Conservation (phyloP, 2,329 filamentous ascomycete genomes). For the Pseudocercospora vitis region DNA sequence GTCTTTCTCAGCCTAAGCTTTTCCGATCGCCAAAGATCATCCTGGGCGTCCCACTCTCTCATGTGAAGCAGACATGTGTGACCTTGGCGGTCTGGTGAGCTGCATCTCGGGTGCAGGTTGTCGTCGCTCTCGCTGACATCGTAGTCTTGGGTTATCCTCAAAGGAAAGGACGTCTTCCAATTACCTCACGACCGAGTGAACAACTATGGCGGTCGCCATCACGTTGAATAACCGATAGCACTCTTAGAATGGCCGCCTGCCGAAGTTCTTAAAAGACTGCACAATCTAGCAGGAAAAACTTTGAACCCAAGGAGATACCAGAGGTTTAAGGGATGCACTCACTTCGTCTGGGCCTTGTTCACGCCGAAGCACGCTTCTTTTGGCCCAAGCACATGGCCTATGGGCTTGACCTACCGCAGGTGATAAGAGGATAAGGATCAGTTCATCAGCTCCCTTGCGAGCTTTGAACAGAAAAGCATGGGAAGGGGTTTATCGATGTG, state of each 20-base stretch:
- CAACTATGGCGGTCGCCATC: not conserved
- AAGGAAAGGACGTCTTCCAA: not conserved
- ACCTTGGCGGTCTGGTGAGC: constrained; percentile 5
- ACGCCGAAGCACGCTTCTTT: not conserved
- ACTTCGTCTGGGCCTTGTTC: not conserved
- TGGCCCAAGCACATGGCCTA: not conserved
- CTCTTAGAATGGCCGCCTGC: not conserved
- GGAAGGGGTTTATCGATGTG: too few relatives aligned
- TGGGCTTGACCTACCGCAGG: not conserved
- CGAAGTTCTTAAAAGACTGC: not conserved
- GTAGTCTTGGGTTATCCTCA: not conserved
- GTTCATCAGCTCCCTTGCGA: too few relatives aligned
- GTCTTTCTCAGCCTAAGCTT: not conserved
- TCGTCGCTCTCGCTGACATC: not conserved
- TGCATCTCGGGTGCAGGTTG: not conserved
- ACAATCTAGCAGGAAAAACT: not conserved
- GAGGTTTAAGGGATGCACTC: not conserved
- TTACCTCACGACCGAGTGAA: not conserved
- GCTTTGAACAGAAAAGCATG: too few relatives aligned
- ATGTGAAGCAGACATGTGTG: constrained; percentile 3
- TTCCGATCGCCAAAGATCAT: constrained; percentile 6
- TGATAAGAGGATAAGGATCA: not conserved
- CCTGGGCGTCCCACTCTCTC: not conserved
- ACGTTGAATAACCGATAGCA: not conserved
- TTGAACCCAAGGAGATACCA: not conserved